Conservation (phyloP, 345 rosid species). For the Citrus sp. region DNA sequence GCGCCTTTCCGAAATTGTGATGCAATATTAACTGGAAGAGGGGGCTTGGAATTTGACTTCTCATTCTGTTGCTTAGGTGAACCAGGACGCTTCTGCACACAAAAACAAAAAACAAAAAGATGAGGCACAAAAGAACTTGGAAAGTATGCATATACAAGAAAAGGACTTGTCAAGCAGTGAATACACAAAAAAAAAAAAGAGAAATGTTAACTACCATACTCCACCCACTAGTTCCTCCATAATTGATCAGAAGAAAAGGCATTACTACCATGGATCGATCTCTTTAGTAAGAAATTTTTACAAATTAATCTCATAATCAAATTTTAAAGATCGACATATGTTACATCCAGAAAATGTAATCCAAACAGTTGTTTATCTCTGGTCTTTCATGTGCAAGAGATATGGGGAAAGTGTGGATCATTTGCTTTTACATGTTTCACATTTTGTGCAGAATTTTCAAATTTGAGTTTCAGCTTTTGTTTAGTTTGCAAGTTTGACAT, state of each 20-base stretch:
- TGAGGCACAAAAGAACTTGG: constrained; percentile 7
- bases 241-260: not conserved
- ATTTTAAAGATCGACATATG: not conserved
- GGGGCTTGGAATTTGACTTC: constrained; percentile 69
- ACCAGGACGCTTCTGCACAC: constrained; percentile 71
- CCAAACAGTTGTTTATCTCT: not conserved
- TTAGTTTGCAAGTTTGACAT: not conserved
- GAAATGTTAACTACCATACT: not conserved
- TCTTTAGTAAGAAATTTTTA: not conserved
- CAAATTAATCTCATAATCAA: not conserved
- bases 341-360: not conserved
- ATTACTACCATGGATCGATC: not conserved
- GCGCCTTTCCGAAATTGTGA: constrained; percentile 89
- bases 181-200: not conserved
- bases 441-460: not conserved
- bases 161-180: constrained; percentile 8
- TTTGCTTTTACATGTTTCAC: not conserved
- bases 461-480: not conserved
- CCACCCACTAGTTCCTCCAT: not conserved
- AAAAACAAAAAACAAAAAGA: constrained; percentile 7
- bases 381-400: not conserved
- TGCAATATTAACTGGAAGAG: constrained; percentile 63
- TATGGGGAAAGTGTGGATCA: not conserved
- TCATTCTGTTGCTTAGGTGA: constrained; percentile 81
- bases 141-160: constrained; percentile 5